Conservation (phyloP, 345 rosid genomes). For the Salix suchowensis region DNA sequence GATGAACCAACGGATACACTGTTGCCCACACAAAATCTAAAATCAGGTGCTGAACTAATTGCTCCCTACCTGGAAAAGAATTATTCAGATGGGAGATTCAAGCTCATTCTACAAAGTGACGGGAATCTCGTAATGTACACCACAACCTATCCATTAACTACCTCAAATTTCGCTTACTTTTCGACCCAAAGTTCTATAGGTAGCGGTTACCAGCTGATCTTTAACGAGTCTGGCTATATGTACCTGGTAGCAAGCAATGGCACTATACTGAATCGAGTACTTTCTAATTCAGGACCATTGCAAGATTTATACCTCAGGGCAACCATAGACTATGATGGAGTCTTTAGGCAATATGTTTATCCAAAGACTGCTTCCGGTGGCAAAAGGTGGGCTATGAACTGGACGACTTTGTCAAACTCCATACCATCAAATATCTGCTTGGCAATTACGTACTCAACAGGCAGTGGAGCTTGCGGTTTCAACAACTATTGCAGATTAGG, state of each 20-base stretch:
- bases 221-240: slow-evolving; percentile 45
- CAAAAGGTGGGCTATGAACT: slow-evolving; percentile 23
- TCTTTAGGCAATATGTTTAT: slow-evolving; percentile 49
- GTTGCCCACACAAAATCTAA: slow-evolving; percentile 41
- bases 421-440: slow-evolving; percentile 41
- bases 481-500: slow-evolving; percentile 46
- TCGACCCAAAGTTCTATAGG: not conserved
- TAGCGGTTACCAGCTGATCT: slow-evolving; percentile 29
- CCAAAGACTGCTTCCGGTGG: slow-evolving; percentile 27
- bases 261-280: slow-evolving; percentile 1
- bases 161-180: slow-evolving; percentile 19
- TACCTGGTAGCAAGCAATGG: slow-evolving; percentile 29
- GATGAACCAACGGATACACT: slow-evolving; percentile 50
- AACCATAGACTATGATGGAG: slow-evolving; percentile 51
- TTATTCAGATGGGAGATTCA: slow-evolving; percentile 19
- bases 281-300: not conserved
- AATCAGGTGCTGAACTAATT: slow-evolving; percentile 6
- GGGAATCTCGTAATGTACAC: slow-evolving; percentile 36
- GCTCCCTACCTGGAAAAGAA: slow-evolving; percentile 26
- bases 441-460: not conserved
- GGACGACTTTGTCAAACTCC: slow-evolving; percentile 21
- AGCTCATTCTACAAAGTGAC: slow-evolving; percentile 22
- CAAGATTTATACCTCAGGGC: slow-evolving; percentile 39
- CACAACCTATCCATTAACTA: slow-evolving; percentile 12
- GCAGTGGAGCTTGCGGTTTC: slow-evolving; percentile 55